Evolutionary conservation across 2,329 filamentous ascomycete genomes (phyloP).

Genomic region (Scortechinia acanthostroma): DNA sequence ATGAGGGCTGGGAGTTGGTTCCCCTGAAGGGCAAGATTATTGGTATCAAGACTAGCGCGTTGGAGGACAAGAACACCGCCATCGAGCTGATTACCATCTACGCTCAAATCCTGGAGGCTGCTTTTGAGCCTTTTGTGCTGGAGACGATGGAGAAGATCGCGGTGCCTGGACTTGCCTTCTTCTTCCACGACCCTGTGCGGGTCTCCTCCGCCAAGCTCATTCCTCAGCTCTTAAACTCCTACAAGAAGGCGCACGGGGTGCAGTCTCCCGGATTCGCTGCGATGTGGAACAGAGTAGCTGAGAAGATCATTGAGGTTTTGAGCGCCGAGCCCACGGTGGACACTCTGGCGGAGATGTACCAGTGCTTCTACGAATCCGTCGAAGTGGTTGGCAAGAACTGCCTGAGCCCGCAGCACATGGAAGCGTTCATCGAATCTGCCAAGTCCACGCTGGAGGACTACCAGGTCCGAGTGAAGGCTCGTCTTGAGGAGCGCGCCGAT

Average conservation of each 20-base stretch:
- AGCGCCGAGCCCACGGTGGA: conserved; percentile 92
- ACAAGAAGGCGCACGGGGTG: conserved; percentile 82
- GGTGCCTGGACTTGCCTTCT: conserved; percentile 87
- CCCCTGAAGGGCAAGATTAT: conserved; percentile 97
- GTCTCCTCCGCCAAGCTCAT: conserved; percentile 92
- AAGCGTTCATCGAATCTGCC: conserved; percentile 78
- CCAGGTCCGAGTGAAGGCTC: conserved; percentile 74
- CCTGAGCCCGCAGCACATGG: conserved; percentile 73
- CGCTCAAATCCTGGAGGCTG: conserved; percentile 85
- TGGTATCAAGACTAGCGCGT: conserved; percentile 89
- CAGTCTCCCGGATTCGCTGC: conserved; percentile 72
- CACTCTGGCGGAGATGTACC: conserved; percentile 96
- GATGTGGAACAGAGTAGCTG: conserved; percentile 78
- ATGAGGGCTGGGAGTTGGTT: conserved; percentile 95
- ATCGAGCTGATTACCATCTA: conserved; percentile 97
- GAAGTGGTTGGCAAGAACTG: conserved; percentile 86
- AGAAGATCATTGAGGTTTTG: conserved; percentile 87
- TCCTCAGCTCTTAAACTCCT: conserved; percentile 84
- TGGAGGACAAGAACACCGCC: conserved; percentile 99
- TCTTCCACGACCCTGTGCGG: conserved; percentile 96
- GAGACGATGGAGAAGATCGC: conserved; percentile 97
- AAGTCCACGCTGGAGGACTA: conserved; percentile 86
- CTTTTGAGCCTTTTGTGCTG: conserved; percentile 84
- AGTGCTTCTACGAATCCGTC: conserved; percentile 97
- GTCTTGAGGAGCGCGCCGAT: conserved; percentile 72